Base-by-base conservation (phyloP, 768 basidiomycete genomes). In the Boletus subcaerulescens region DNA sequence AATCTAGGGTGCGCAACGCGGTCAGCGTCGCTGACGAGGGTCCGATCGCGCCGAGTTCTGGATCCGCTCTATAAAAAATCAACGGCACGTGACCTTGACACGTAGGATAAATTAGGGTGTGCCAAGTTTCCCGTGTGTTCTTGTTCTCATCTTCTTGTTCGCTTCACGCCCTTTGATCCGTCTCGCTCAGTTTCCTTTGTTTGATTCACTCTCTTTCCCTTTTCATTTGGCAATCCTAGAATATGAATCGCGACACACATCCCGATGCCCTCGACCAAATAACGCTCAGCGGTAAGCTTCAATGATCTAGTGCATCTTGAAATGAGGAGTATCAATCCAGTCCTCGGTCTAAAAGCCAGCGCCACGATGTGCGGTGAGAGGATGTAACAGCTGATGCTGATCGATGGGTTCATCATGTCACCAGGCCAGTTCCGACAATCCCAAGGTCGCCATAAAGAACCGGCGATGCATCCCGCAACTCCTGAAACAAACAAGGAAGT, bases 221-320 rank as follows among this genome's bases (percentile, higher is more conserved):
- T 65, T 56, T 61, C 47, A 31, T 42, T 44, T 45, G 31, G 41
- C 42, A 45, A 43, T 49, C 52, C 22, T 47, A 24, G 24, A 59
- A 20, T 47, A 72, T 72, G 72, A 58, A 62, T 48, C 61, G 68
- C 63, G 68, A 68, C 39, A 63, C 71, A 72, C 58, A 48, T 55
- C 14, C 80, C 26, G 75, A 85, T 39, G 74, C 82, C 35, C 38
- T 50, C 43, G 79, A 80, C 51, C 82, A 67, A 52, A 55, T 66
- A 32, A 57, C 65, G 24, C 59, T 65, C 45, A 48, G 50, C 48
- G 71, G 76, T 76, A 46, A 51, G 74, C 58, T 41, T 42, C 36
- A n/a, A 18, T 42, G n/a, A 41, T 40, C 38, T 41, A 15, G 5
- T 22, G 36, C 36, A 45, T 50, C 20, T 18, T 35, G 17, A 20